phyloP scores from a whole-genome alignment of 108 stramenopile genomes.

The Conticribra guillardii region DNA sequence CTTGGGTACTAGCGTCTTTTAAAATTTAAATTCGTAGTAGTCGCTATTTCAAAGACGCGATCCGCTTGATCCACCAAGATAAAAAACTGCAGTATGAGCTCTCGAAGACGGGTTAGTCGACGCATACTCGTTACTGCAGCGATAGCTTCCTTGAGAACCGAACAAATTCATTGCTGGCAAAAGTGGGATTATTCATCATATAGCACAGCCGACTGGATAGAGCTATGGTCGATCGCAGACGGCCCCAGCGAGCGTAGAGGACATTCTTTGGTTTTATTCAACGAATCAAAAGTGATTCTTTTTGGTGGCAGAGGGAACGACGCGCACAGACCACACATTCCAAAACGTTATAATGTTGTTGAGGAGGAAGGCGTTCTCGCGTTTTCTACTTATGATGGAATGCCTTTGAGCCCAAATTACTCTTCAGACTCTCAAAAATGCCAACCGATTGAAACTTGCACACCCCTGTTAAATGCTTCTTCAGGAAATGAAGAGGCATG shows the following conservation, averaged over 20 bases:
- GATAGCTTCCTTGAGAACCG: not conserved
- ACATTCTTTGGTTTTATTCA: constrained; percentile 53
- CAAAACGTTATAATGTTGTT: constrained; percentile 48
- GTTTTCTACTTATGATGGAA: constrained; percentile 73
- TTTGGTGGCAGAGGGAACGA: constrained; percentile 76
- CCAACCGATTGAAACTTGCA: constrained; percentile 36
- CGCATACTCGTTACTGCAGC: not conserved
- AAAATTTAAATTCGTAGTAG: no score
- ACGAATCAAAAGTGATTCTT: constrained; percentile 51
- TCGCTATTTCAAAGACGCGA: no score
- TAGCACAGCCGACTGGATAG: constrained; percentile 47
- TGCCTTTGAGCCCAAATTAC: constrained; percentile 51
- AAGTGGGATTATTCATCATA: constrained; percentile 46
- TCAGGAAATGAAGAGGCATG: constrained; percentile 51
- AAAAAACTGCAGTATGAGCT: no score
- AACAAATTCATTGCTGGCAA: constrained; percentile 32
- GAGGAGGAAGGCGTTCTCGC: constrained; percentile 60
- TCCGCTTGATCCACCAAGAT: no score
- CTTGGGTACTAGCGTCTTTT: no score
- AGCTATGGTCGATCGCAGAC: constrained; percentile 34
- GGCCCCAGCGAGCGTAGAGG: constrained; percentile 54
- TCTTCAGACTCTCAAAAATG: constrained; percentile 22
- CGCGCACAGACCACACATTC: constrained; percentile 54
- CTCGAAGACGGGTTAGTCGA: no score
- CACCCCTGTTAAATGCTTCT: constrained; percentile 35